Percentiles rank a stretch among this genome's conserved stretches.
Conservation (phyloP, 2,329 filamentous ascomycete genomes). For the Xylariaceae sp. region DNA sequence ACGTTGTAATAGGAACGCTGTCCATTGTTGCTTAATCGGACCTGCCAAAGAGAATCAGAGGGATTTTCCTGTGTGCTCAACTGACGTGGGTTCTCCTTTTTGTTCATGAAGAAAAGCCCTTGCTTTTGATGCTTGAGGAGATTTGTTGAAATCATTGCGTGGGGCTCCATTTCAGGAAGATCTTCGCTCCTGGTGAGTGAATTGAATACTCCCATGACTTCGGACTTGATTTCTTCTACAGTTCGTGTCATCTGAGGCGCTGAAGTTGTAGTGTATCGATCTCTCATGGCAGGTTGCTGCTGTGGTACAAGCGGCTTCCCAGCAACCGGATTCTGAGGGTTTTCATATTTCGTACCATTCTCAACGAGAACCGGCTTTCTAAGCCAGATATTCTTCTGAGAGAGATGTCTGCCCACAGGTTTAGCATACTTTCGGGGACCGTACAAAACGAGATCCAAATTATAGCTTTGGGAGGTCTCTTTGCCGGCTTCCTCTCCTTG, state of each 20-base stretch:
- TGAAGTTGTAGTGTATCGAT: conserved; percentile 22
- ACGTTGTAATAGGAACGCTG: conserved; percentile 71
- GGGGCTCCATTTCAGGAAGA: conserved; percentile 68
- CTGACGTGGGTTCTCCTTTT: conserved; percentile 66
- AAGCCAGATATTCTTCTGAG: conserved; percentile 63
- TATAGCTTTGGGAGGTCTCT: conserved; percentile 55
- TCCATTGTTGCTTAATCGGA: conserved; percentile 45
- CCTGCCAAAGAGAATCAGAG: conserved; percentile 74
- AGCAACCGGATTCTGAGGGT: conserved; percentile 63
- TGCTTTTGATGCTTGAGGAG: conserved; percentile 87
- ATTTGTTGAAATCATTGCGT: conserved; percentile 56
- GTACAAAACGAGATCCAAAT: conserved; percentile 73
- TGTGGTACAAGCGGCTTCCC: conserved; percentile 32
- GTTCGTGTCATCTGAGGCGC: conserved; percentile 49
- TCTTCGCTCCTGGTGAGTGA: conserved; percentile 71
- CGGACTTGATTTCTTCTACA: conserved; percentile 79
- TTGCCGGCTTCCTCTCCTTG: conserved; percentile 62
- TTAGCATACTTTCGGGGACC: conserved; percentile 64
- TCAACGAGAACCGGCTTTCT: conserved; percentile 49
- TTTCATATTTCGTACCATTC: conserved; percentile 66
- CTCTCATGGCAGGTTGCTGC: conserved; percentile 25
- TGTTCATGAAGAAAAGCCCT: conserved; percentile 79
- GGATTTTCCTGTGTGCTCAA: conserved; percentile 52
- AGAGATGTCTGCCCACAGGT: conserved; percentile 64
- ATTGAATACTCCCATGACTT: conserved; percentile 85